Base-by-base conservation (phyloP, 176 grass and related monocot species). In the Hsuehochloa calcarea region DNA sequence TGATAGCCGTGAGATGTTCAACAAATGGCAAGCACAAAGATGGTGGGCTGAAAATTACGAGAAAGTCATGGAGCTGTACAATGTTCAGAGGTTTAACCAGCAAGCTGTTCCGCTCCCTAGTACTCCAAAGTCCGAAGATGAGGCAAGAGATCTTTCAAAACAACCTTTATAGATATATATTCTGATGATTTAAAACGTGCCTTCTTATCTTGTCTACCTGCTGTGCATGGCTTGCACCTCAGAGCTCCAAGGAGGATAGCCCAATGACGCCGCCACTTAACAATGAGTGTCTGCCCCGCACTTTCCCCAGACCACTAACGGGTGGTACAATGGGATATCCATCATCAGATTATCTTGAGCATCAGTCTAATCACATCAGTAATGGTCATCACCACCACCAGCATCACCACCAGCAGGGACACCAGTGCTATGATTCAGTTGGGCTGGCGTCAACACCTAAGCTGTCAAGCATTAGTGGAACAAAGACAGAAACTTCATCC, bases 21-120 rank as follows among this genome's bases (percentile, higher is more conserved):
- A 83, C 84, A 94, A 92, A 72, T 94, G 90, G 90, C 94, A 85
- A 92, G 94, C 94, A 25, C 94, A 97, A 85, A 85, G 88, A 74
- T 97, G 94, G 94, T 97, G 94, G 94, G 81, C 92, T 31, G 88
- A 97, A 84, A 97, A 97, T 83, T 94, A 94, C 3, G 92, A 97
- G 70, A 94, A 97, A 67, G 87, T 97, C 59, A 92, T 94, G 94
- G 92, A 97, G 65, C 80, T 97, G 26, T 97, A 97, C 77, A 97
- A 97, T 37, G 94, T 97, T 37, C 88, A 97, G 68, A 91, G 92
- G 80, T 97, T 90, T 85, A 85, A 94, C 80, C 77, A 63, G 56
- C 85, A 94, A 84, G 56, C 67, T 67, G 85, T 86, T 80, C 85
- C 94, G 27, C 80, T 94, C 12, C 88, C 90, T 37, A 92, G 71